These are phyloP conservation scores for Chaetoceros muelleri DNA, from an alignment of 108 stramenopile genomes.

Conservation along the genomic window DNA sequence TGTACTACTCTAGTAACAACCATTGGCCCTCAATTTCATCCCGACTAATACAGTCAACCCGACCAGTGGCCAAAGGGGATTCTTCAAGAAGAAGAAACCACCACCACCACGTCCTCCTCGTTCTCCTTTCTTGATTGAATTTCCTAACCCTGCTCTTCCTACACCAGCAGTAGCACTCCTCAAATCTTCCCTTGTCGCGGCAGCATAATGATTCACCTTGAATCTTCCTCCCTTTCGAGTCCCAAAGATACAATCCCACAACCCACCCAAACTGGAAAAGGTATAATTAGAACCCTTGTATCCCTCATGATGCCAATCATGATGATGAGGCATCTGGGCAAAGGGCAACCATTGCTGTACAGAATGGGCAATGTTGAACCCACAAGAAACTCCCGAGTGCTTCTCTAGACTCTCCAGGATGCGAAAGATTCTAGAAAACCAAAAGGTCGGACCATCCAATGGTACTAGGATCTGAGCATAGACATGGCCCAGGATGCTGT, in stretches of 20 bases:
- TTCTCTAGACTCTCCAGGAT: conserved; percentile 15
- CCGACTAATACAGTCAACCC: not conserved
- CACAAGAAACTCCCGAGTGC: conserved; percentile 9
- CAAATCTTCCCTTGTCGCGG: not conserved
- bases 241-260: no score
- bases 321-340: no score
- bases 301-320: no score
- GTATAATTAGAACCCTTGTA: no score
- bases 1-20: no score
- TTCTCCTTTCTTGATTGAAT: no score
- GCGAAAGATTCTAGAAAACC: conserved; percentile 10
- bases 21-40: not conserved
- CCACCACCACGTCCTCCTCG: no score
- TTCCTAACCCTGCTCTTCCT: no score
- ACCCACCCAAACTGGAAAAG: no score
- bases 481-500: conserved; percentile 8
- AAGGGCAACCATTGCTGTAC: conserved; percentile 1
- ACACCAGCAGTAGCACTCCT: not conserved
- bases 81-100: not conserved
- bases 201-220: not conserved
- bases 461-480: conserved; percentile 10
- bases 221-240: conserved; percentile 7
- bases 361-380: conserved; percentile 4
- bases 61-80: not conserved
- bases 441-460: conserved; percentile 2